phyloP scores from a whole-genome alignment of 257 asterid species.

The Forsythia viridissima region DNA sequence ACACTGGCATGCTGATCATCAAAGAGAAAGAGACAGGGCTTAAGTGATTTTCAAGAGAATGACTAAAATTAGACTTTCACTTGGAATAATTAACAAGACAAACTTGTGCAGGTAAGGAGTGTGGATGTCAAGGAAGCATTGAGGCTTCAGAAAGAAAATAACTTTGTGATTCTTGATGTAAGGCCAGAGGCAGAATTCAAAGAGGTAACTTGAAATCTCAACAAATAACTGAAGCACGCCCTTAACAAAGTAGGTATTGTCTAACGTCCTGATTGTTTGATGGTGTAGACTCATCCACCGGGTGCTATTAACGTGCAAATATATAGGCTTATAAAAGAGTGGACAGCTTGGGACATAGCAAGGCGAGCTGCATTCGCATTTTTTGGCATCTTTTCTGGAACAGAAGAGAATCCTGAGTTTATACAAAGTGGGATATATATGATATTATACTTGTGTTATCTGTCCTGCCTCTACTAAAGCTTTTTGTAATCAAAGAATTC shows the following conservation, averaged over 20 bases:
- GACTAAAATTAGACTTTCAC: not conserved
- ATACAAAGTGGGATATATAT: slow-evolving; percentile 45
- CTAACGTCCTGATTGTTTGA: slow-evolving; percentile 4
- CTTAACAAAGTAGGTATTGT: not conserved
- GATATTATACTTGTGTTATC: not conserved
- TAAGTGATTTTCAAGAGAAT: too few species aligned
- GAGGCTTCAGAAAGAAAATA: slow-evolving; percentile 76
- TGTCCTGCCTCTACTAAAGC: not conserved
- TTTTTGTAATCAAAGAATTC: slow-evolving; percentile 5
- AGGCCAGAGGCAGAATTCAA: slow-evolving; percentile 94
- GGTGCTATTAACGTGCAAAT: slow-evolving; percentile 94
- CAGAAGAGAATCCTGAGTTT: slow-evolving; percentile 96
- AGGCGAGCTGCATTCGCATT: slow-evolving; percentile 94
- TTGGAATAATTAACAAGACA: not conserved
- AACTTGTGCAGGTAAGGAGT: slow-evolving; percentile 77
- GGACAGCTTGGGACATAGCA: slow-evolving; percentile 99
- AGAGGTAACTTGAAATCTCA: slow-evolving; percentile 49
- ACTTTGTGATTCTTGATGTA: slow-evolving; percentile 83
- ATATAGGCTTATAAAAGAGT: slow-evolving; percentile 94
- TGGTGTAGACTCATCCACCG: slow-evolving; percentile 75
- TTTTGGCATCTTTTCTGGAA: slow-evolving; percentile 86
- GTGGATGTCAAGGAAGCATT: slow-evolving; percentile 87
- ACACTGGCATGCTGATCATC: too few species aligned
- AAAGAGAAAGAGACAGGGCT: too few species aligned
- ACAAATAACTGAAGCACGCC: not conserved